These are phyloP conservation scores for Fusarium citri DNA, from an alignment of 2,329 filamentous ascomycete species.

Conservation along the genomic window DNA sequence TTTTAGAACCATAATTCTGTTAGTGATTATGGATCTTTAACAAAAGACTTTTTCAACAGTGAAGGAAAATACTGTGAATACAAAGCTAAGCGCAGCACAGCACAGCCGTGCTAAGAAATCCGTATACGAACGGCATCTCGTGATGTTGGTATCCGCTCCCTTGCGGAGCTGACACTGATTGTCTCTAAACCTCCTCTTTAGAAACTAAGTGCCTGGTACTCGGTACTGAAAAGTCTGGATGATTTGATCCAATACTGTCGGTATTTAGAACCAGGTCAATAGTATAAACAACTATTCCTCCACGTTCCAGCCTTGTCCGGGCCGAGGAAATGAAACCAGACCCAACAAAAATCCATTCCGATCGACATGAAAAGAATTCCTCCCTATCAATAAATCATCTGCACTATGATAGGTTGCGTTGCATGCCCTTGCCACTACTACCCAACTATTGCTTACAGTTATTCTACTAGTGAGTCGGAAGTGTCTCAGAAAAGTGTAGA, in stretches of 20 bases:
- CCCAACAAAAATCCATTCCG: background rate
- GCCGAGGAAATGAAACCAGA: conserved; percentile 8
- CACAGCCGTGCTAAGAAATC: background rate
- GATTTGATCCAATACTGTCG: background rate
- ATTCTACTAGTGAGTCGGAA: conserved; percentile 1
- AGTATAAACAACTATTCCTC: conserved; percentile 14
- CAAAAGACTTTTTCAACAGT: conserved; percentile 20
- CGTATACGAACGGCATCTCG: background rate
- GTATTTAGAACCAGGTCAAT: conserved; percentile 3
- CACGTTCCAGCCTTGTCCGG: conserved; percentile 25
- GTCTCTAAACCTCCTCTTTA: conserved; percentile 13
- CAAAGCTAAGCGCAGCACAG: background rate
- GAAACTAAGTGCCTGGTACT: conserved; percentile 11
- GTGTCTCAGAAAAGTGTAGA: background rate
- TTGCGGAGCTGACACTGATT: conserved; percentile 12
- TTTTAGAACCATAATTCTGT: conserved; percentile 18
- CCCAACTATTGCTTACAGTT: background rate
- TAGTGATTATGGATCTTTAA: conserved; percentile 1
- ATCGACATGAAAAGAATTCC: conserved; percentile 4
- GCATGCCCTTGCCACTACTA: conserved; percentile 5
- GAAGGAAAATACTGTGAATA: conserved; percentile 32
- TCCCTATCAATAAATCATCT: conserved; percentile 20
- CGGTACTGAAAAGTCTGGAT: background rate
- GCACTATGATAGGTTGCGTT: background rate
- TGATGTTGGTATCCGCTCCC: conserved; percentile 5